phyloP scores from a whole-genome alignment of 805 yeast species.

The Huiozyma naganishii region DNA sequence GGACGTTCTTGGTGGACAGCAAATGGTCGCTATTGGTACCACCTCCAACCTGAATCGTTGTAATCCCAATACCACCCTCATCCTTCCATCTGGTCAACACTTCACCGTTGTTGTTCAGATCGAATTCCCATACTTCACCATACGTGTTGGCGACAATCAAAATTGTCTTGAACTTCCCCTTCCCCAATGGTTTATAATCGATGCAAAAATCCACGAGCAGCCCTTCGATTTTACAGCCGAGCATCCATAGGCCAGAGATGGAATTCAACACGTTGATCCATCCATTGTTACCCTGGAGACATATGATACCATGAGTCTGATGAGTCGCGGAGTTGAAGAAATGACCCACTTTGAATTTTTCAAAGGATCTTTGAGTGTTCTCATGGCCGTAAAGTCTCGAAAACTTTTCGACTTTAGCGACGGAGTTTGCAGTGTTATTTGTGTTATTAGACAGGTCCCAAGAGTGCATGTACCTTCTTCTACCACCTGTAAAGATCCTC shows the following conservation, averaged over 20 bases:
- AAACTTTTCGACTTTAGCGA: constrained; percentile 59
- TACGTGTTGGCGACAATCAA: constrained; percentile 55
- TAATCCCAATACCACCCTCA: constrained; percentile 74
- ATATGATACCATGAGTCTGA: constrained; percentile 52
- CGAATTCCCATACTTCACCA: constrained; percentile 90
- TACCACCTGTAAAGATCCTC: constrained; percentile 71
- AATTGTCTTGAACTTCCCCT: constrained; percentile 21
- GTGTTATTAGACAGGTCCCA: constrained; percentile 72
- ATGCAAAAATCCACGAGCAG: constrained; percentile 58
- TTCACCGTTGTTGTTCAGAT: constrained; percentile 35
- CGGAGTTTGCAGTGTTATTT: constrained; percentile 5
- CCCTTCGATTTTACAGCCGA: constrained; percentile 86
- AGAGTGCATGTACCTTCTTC: constrained; percentile 83
- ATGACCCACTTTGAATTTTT: constrained; percentile 65
- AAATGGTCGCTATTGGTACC: constrained; percentile 24
- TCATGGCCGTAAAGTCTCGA: constrained; percentile 90
- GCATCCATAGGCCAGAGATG: constrained; percentile 72
- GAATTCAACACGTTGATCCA: constrained; percentile 81
- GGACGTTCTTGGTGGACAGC: constrained; percentile 17
- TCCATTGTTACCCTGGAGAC: constrained; percentile 75
- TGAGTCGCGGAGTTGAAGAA: constrained; percentile 13
- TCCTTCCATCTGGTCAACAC: constrained; percentile 71
- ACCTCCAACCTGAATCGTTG: constrained; percentile 67
- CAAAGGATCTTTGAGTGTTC: constrained; percentile 73
- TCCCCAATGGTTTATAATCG: constrained; percentile 23